These are phyloP conservation scores for Cladophialophora yegresii DNA, from an alignment of 2,329 filamentous ascomycete species.

Conservation along the genomic window DNA sequence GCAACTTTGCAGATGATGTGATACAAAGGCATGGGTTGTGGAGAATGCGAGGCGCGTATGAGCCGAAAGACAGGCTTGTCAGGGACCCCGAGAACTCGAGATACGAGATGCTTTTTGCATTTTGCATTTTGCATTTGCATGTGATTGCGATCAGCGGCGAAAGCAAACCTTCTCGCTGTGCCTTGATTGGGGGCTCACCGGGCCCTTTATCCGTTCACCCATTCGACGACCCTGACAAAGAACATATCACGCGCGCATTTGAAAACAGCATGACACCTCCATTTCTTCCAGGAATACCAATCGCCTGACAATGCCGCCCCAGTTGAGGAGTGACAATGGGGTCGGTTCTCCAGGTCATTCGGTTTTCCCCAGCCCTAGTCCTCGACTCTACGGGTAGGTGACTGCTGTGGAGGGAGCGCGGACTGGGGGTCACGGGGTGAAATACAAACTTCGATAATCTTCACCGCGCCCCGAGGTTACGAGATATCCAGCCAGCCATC, in stretches of 20 bases:
- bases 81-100: conserved; percentile 5
- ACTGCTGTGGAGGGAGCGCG: neutral
- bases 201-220: neutral
- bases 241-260: conserved; percentile 13
- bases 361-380: neutral
- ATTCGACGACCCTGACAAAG: conserved; percentile 12
- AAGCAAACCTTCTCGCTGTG: neutral
- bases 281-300: conserved; percentile 3
- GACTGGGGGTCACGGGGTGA: neutral
- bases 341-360: conserved; percentile 4
- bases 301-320: conserved; percentile 1
- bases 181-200: neutral
- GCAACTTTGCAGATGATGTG: neutral
- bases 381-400: neutral
- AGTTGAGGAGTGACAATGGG: conserved; percentile 6
- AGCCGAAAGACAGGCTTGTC: conserved; percentile 5
- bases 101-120: conserved; percentile 14
- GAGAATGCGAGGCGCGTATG: neutral
- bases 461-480: neutral
- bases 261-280: conserved; percentile 11
- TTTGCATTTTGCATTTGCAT: conserved; percentile 22
- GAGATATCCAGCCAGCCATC: neutral
- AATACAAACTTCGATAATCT: neutral
- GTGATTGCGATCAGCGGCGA: neutral
- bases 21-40: neutral